Evolutionary conservation across 768 basidiomycete species (phyloP).

Genomic region (Podaxis carcinomalis): DNA sequence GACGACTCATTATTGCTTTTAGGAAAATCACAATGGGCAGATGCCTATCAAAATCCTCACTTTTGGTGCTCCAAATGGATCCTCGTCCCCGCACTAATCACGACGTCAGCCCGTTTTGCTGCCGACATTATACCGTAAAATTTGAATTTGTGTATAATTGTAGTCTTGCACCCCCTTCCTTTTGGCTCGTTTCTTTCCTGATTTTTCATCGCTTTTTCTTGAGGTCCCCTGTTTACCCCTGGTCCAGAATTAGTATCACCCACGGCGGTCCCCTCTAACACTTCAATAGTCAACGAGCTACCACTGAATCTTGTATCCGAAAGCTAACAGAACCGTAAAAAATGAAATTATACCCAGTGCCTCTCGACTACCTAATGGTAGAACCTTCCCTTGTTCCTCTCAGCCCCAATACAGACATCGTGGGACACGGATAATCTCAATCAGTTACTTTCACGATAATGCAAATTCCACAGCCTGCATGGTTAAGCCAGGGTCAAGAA

Average conservation of each 20-base stretch:
- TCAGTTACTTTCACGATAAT: no score
- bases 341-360: background rate
- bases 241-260: background rate
- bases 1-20: conserved; percentile 3
- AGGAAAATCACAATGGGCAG: conserved; percentile 30
- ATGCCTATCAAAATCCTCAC: conserved; percentile 42
- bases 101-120: background rate
- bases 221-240: background rate
- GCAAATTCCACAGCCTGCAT: no score
- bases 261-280: background rate
- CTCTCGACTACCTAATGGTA: background rate
- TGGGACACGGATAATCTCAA: no score
- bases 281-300: background rate
- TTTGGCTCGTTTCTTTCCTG: background rate
- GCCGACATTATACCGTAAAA: background rate
- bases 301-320: no score
- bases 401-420: no score
- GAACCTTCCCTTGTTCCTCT: no score
- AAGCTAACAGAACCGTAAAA: background rate
- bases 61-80: conserved; percentile 29
- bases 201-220: background rate
- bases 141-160: background rate
- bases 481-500: no score
- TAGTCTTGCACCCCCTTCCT: background rate
- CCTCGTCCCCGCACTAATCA: conserved; percentile 2